Percentiles rank a stretch among this genome's conserved stretches.
These are phyloP conservation scores for Crithidia fasciculata DNA, from an alignment of 208 protist species.

Conservation along the genomic window DNA sequence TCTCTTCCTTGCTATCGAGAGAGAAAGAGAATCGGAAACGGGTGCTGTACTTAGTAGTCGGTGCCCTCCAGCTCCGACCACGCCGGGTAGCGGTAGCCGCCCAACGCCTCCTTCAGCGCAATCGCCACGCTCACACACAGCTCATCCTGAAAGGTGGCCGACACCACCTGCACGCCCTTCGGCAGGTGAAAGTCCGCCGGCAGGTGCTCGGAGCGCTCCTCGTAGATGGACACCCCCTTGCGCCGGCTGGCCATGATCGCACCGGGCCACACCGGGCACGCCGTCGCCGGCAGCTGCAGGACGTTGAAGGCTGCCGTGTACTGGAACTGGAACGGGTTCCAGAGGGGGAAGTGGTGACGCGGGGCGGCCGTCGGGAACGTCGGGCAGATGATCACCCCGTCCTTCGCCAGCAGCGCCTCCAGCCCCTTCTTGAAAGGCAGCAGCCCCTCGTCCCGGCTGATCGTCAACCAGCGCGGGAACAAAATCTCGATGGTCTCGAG, in stretches of 20 bases:
- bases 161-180: conserved; percentile 86
- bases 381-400: conserved; percentile 75
- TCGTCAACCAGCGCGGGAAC: conserved; percentile 52
- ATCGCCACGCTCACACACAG: conserved; percentile 69
- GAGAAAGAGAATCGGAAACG: background rate
- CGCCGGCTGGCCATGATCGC: conserved; percentile 29
- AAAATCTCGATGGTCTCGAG: conserved; percentile 55
- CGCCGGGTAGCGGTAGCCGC: conserved; percentile 83
- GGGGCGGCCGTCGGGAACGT: conserved; percentile 76
- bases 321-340: conserved; percentile 83
- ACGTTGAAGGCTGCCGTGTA: conserved; percentile 91
- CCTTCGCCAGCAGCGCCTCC: conserved; percentile 64
- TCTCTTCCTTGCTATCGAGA: background rate
- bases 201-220: conserved; percentile 34
- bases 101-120: conserved; percentile 61
- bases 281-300: conserved; percentile 78
- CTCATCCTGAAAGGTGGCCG: conserved; percentile 67
- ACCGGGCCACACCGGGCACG: conserved; percentile 71
- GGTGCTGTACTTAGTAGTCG: conserved; percentile 26
- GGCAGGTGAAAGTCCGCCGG: conserved; percentile 71
- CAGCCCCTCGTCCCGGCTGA: conserved; percentile 35
- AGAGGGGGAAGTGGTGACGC: conserved; percentile 71
- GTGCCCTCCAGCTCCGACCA: conserved; percentile 71
- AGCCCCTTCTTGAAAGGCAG: conserved; percentile 67
- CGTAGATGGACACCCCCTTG: conserved; percentile 37